Conservation (phyloP, 2,329 filamentous ascomycete genomes). For the Cordyceps pruinosa region DNA sequence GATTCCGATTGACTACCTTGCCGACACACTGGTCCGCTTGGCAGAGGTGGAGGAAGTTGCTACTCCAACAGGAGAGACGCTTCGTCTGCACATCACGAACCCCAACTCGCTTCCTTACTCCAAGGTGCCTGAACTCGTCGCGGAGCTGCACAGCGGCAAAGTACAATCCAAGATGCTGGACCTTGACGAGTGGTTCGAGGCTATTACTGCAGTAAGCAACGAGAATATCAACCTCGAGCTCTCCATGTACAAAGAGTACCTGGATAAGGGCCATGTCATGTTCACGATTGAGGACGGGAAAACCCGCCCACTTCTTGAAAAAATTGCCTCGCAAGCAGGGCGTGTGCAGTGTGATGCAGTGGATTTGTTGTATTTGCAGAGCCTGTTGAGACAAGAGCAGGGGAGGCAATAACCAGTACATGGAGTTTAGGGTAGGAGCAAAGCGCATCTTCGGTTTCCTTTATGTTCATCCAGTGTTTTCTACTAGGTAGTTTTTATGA, state of each 20-base stretch:
- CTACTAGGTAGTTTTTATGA: no score
- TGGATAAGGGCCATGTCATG: slow-evolving; percentile 2
- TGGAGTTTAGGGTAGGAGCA: background rate
- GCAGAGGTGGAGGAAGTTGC: background rate
- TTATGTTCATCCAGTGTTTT: no score
- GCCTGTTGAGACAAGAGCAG: background rate
- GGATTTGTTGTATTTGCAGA: background rate
- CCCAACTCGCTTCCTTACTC: background rate
- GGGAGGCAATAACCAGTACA: background rate
- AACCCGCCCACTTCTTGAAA: background rate
- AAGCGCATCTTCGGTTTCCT: no score
- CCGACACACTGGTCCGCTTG: slow-evolving; percentile 3
- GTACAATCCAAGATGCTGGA: background rate
- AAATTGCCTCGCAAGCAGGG: background rate
- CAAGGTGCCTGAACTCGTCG: background rate
- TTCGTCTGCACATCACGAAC: slow-evolving; percentile 3
- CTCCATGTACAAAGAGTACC: slow-evolving; percentile 5
- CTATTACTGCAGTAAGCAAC: background rate
- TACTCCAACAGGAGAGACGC: background rate
- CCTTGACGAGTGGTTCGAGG: slow-evolving; percentile 3
- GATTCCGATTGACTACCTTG: slow-evolving; percentile 6
- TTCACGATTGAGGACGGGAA: background rate
- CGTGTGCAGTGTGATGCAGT: background rate
- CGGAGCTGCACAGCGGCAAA: background rate
- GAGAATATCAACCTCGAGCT: slow-evolving; percentile 1